Base-by-base conservation (phyloP, 2,329 filamentous ascomycete species). In the Aspergillus sp. region DNA sequence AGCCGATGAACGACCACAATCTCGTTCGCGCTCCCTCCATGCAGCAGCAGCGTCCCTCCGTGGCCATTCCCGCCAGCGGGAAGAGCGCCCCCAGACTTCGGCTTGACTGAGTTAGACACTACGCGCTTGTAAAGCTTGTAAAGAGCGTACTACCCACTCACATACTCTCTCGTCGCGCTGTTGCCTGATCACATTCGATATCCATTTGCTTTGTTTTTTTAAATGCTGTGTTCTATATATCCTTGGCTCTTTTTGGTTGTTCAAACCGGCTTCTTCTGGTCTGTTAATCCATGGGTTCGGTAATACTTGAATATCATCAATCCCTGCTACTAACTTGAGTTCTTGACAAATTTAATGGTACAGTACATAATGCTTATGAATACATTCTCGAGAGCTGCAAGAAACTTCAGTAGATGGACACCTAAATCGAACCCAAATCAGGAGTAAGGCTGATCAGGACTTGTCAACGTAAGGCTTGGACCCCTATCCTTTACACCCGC, bases 131-230 rank as follows among this genome's bases (percentile, higher is more conserved):
- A 37, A n/a, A 37, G 15, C 12, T 4, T 37, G 14, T n/a, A 37
- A n/a, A 37, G 14, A n/a, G 14, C 35, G 15, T 37, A 37, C 35
- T 37, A 37, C 14, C 35, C 8, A 15, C 12, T n/a, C 12, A 37
- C 35, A n/a, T 37, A n/a, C 12, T 8, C 4, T 37, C 14, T 7
- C 35, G 4, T 31, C 6, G 6, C 3, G 21, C 27, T 21, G 45
- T 19, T 17, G 3, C 6, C 35, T 27, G 19, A 15, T 35, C 3
- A 40, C 8, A 45, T 45, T 54, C 35, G 37, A 55, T 55, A 55
- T 55, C 45, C 24, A 49, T 76, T 48, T 75, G 74, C 44, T 35
- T 45, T 43, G 6, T 45, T 43, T 49, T 49, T 27, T 27, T 27
- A 27, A 46, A 24, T 50, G 19, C n/a, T 35, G 21, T 35, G 17